Base-by-base conservation (phyloP, 2,329 filamentous ascomycete species). In the Monosporascus cannonballus region DNA sequence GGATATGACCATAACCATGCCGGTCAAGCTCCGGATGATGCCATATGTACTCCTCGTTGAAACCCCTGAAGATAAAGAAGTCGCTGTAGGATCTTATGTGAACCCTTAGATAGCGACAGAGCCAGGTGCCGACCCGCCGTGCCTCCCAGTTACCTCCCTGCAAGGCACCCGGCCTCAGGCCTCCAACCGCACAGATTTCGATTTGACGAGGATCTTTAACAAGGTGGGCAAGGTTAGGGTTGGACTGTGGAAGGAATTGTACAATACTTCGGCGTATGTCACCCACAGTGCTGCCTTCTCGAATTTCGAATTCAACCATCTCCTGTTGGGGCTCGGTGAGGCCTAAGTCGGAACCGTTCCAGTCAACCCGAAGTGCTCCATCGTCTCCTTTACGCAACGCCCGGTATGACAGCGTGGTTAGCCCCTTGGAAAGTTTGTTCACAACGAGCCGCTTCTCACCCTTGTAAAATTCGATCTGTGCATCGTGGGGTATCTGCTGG, bases 141-240 rank as follows among this genome's bases (percentile, higher is more conserved):
- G 60, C 54, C 37, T 66, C 61, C 70, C 70, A 73, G 47, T 56
- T 59, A 24, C 64, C 61, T 14, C 70, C 70, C 34, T 67, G 61
- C 4, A 72, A 37, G 0, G 60, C 51, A 5, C 67, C 64, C 3
- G 60, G 59, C 17, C 62, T 59, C 24, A 68, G 52, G 3, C 70
- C 70, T 5, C 64, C 68, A 4, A 59, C 45, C 3, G 65, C 64
- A 18, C 59, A 52, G 4, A 73, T 52, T 2, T 64, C 55, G 15
- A 73, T 53, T 20, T 68, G 59, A 27, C 64, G 60, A 0, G 59
- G 42, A 46, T 69, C 60, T 5, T 57, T 48, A 14, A 69, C 47
- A n/a, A 44, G 27, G 22, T 38, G 18, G 2, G 34, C 47, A 20
- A 47, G 48, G 22, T 14, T 8, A n/a, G 50, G 34, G 27, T 52